Conservation (phyloP, 345 rosid genomes). For the Citrus australasica region DNA sequence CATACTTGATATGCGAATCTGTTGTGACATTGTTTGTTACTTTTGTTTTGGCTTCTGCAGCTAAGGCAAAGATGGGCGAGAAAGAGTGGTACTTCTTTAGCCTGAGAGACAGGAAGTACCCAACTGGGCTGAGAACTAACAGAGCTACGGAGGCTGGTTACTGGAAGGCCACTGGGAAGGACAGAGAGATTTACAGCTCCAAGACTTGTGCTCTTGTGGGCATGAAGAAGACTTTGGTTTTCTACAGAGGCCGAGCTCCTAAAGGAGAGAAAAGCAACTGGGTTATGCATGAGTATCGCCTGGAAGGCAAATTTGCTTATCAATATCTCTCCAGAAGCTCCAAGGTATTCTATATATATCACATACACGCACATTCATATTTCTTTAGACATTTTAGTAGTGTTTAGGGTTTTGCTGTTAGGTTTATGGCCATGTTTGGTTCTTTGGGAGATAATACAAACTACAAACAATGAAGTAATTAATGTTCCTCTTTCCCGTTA, state of each 20-base stretch:
- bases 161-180: conserved; percentile 98
- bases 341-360: conserved; percentile 38
- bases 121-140: conserved; percentile 90
- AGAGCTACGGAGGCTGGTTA: conserved; percentile 96
- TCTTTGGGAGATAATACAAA: not conserved
- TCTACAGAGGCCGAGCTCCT: conserved; percentile 89
- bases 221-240: conserved; percentile 93
- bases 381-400: not conserved
- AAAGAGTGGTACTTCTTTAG: conserved; percentile 96
- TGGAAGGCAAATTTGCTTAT: conserved; percentile 87
- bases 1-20: not conserved
- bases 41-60: conserved; percentile 23
- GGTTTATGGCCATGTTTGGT: not conserved
- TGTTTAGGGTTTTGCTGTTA: not conserved
- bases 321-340: conserved; percentile 70
- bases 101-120: conserved; percentile 82
- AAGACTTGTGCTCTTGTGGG: conserved; percentile 81
- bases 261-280: conserved; percentile 90
- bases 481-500: not conserved
- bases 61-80: conserved; percentile 91
- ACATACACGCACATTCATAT: too few relatives aligned
- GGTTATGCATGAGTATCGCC: conserved; percentile 99
- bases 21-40: not conserved
- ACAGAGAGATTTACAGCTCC: conserved; percentile 82
- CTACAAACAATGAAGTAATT: not conserved